A percentile compares a stretch with the other conserved stretches of the same genome.
phyloP scores from a whole-genome alignment of 2,329 filamentous ascomycete genomes.

The Zymoseptoria passerinii region DNA sequence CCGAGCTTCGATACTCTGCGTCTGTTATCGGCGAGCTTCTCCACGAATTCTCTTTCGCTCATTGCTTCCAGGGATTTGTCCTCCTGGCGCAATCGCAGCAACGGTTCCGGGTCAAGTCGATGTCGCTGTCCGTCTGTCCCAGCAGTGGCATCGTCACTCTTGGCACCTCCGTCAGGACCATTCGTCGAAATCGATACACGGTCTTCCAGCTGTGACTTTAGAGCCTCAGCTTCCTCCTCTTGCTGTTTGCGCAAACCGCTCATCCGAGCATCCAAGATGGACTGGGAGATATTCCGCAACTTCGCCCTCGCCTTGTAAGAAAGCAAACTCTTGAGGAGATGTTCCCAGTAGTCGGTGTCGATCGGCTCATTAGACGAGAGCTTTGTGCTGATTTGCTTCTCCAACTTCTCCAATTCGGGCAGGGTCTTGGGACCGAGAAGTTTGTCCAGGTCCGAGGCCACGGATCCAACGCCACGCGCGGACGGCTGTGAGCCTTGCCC shows the following conservation, averaged over 20 bases:
- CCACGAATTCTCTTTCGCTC: conserved; percentile 52
- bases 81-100: conserved; percentile 54
- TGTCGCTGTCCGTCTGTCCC: conserved; percentile 12
- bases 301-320: conserved; percentile 90
- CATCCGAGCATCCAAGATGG: conserved; percentile 62
- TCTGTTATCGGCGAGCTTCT: conserved; percentile 50
- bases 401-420: conserved; percentile 76
- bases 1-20: conserved; percentile 56
- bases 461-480: conserved; percentile 71
- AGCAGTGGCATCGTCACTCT: background rate
- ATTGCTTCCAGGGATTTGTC: conserved; percentile 53
- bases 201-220: conserved; percentile 45
- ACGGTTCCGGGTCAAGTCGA: conserved; percentile 55
- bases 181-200: conserved; percentile 19
- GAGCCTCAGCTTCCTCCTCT: conserved; percentile 54
- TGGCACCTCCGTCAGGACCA: background rate
- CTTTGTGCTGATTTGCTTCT: conserved; percentile 80
- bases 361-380: conserved; percentile 82
- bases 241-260: conserved; percentile 59
- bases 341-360: conserved; percentile 96
- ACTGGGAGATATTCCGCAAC: conserved; percentile 67
- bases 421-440: conserved; percentile 77
- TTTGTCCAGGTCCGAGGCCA: conserved; percentile 79
- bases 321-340: conserved; percentile 72
- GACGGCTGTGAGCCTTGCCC: conserved; percentile 47